Conservation (phyloP, 2,329 filamentous ascomycete species). For the Fusarium phyllophilum region DNA sequence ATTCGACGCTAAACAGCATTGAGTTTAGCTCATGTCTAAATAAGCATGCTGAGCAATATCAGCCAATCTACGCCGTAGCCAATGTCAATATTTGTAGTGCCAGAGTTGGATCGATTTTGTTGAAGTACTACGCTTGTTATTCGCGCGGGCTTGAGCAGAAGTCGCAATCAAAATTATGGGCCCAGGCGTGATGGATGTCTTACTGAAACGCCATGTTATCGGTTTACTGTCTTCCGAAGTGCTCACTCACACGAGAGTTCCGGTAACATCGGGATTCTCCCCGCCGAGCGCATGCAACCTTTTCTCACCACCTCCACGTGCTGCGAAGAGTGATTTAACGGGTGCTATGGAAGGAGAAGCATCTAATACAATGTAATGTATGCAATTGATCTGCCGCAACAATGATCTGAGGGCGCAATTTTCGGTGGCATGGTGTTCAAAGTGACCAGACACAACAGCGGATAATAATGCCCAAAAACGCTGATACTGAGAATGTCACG, state of each 20-base stretch:
- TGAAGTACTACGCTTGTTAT: slow-evolving; percentile 11
- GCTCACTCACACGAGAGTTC: not conserved
- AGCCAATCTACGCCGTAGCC: slow-evolving; percentile 7
- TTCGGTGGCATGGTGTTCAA: slow-evolving; percentile 12
- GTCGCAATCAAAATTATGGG: slow-evolving; percentile 26
- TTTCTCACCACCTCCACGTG: slow-evolving; percentile 26
- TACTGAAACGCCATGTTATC: not conserved
- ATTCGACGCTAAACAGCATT: slow-evolving; percentile 15
- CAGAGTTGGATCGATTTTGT: not conserved
- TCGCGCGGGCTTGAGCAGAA: slow-evolving; percentile 27
- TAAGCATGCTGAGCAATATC: slow-evolving; percentile 12
- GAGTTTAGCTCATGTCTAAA: slow-evolving; percentile 1
- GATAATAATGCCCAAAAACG: slow-evolving; percentile 11
- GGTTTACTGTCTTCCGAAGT: not conserved
- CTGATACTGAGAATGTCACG: not conserved
- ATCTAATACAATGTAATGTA: not conserved
- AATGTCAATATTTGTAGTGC: not conserved
- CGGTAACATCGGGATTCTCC: slow-evolving; percentile 31
- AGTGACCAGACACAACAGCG: slow-evolving; percentile 5
- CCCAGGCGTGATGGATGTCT: not conserved
- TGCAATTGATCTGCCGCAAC: not conserved
- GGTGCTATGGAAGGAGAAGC: not conserved
- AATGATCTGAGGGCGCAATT: slow-evolving; percentile 6
- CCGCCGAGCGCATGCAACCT: slow-evolving; percentile 14
- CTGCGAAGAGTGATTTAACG: slow-evolving; percentile 1